Conservation (phyloP, 2,329 filamentous ascomycete genomes). For the Aspergillus tubingensis region DNA sequence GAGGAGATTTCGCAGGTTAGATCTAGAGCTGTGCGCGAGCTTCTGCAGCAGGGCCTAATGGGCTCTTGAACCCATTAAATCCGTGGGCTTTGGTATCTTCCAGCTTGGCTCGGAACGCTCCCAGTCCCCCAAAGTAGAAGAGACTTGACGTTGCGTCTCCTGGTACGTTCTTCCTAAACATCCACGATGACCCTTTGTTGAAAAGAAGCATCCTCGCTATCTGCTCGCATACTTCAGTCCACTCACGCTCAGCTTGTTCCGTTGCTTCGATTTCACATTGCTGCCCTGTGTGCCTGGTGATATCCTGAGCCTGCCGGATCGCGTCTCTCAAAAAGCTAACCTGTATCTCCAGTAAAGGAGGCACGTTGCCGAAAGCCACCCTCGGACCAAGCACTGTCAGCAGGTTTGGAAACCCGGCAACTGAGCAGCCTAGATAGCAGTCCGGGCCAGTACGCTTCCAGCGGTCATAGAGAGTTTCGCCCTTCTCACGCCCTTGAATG, state of each 20-base stretch:
- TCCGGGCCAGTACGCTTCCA: conserved; percentile 27
- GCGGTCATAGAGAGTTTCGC: background rate
- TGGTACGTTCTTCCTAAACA: background rate
- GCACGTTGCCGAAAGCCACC: conserved; percentile 37
- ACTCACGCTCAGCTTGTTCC: conserved; percentile 1
- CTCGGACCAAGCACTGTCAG: conserved; percentile 46
- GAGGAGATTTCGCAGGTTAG: too few relatives aligned
- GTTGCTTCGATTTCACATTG: conserved; percentile 15
- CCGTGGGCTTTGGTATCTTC: background rate
- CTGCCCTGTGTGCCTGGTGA: background rate
- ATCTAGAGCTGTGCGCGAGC: background rate
- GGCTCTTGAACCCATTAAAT: background rate
- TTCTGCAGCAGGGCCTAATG: background rate
- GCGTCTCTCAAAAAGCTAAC: background rate
- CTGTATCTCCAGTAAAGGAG: conserved; percentile 29
- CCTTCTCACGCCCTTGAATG: conserved; percentile 28
- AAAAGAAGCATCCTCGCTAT: background rate
- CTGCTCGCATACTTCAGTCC: background rate
- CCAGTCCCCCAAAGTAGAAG: conserved; percentile 1
- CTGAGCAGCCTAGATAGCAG: conserved; percentile 15
- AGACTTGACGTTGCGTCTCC: background rate
- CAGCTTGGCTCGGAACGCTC: background rate
- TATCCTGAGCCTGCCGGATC: background rate
- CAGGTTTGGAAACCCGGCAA: conserved; percentile 49
- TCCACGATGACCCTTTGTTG: background rate